These are phyloP conservation scores for Bretziella fagacearum DNA, from an alignment of 2,329 filamentous ascomycete genomes.

Conservation along the genomic window DNA sequence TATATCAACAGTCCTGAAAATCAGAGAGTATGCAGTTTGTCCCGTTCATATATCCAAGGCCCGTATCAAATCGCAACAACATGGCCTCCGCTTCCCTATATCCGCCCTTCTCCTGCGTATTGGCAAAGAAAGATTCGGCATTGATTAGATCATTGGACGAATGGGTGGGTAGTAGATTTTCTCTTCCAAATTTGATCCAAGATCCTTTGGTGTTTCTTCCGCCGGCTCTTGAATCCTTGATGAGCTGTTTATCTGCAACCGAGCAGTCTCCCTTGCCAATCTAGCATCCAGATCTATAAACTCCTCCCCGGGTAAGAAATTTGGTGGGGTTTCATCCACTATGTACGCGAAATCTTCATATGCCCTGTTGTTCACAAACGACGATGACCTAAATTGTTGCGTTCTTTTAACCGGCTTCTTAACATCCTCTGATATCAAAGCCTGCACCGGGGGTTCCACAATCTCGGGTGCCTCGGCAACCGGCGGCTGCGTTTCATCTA, in stretches of 20 bases:
- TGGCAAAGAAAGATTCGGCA: neutral
- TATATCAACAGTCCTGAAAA: neutral
- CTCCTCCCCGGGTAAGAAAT: neutral
- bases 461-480: neutral
- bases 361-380: neutral
- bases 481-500: neutral
- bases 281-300: neutral
- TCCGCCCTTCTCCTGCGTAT: no score
- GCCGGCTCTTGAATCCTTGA: neutral
- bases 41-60: no score
- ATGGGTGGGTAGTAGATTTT: neutral
- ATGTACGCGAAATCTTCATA: neutral
- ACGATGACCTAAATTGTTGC: neutral
- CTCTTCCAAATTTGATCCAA: neutral
- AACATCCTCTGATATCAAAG: neutral
- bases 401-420: neutral
- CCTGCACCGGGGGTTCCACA: neutral
- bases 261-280: neutral
- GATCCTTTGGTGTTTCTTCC: no score
- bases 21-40: no score
- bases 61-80: no score
- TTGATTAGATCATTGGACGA: neutral
- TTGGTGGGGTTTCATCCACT: neutral
- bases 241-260: neutral
- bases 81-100: no score